These are phyloP conservation scores for Puccinia triticina DNA, from an alignment of 1,284 basidiomycete genomes.

Conservation along the genomic window DNA sequence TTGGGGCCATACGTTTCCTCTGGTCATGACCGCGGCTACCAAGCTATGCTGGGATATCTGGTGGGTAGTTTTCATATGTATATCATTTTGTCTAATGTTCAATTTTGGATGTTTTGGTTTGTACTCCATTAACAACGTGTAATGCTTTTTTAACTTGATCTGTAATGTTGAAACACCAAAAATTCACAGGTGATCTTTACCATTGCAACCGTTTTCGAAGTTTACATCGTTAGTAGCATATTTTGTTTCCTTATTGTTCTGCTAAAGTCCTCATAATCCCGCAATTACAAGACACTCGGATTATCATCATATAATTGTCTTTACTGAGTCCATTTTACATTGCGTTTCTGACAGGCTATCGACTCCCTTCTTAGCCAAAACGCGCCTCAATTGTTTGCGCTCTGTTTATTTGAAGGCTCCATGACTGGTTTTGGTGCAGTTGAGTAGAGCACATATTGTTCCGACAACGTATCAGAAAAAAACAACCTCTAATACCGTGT, in stretches of 20 bases:
- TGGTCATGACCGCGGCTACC: conserved; percentile 9
- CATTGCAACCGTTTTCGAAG: conserved; percentile 40
- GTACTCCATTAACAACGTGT: background rate
- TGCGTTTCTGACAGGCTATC: conserved; percentile 23
- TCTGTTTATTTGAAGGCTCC: conserved; percentile 36
- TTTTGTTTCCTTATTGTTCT: background rate
- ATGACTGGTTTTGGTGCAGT: conserved; percentile 45
- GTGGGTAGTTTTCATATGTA: conserved; percentile 21
- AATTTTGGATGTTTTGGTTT: background rate
- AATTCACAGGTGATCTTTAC: conserved; percentile 33
- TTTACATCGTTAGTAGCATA: conserved; percentile 36
- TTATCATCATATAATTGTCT: background rate
- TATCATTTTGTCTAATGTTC: background rate
- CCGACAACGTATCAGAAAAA: background rate
- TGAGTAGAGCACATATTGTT: background rate
- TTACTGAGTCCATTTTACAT: background rate
- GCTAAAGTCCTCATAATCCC: background rate
- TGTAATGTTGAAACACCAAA: background rate
- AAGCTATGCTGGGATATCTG: conserved; percentile 42
- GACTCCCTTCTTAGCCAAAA: conserved; percentile 42
- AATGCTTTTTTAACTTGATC: too few relatives aligned
- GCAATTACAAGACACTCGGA: background rate
- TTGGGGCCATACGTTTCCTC: background rate
- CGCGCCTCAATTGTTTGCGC: conserved; percentile 33
- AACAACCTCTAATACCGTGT: background rate